Base-by-base conservation (phyloP, 1,139 yeast species). In the Taphrina wiesneri region DNA sequence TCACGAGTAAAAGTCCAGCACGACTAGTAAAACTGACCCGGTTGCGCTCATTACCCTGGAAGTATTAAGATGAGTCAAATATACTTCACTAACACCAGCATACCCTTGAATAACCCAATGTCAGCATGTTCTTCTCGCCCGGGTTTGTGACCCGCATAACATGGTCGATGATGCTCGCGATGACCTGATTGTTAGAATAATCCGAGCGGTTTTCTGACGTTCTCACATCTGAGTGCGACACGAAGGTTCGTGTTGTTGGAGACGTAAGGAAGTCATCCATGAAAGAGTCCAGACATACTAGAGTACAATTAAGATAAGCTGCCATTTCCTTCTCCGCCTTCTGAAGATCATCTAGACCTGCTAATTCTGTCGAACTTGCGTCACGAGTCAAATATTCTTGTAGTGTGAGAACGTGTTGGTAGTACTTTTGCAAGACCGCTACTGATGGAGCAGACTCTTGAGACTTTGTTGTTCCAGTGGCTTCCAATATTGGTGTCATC, bases 21-120 rank as follows among this genome's bases (percentile, higher is more conserved):
- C 23, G 32, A 19, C 67, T 61, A 1, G 49, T 23, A 34, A 39
- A 41, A 32, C 57, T 23, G n/a, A 43, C 64, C n/a, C 17, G 34
- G n/a, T 54, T 56, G 21, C 65, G 53, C 28, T 62, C 66, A 23
- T 45, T 57, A 7, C 66, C 66, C 66, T 62, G 26, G 17, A 34
- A 13, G 11, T n/a, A 46, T 11, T 34, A n/a, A 25, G 15, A 47
- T 23, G 25, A 34, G 5, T 34, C 41, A 9, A 34, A 21, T 17
- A 23, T 11, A 59, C 5, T 17, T 19, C n/a, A 23, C 21, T 13
- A 25, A 21, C 59, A 23, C 21, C 21, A 25, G n/a, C 59, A n/a
- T 26, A 65, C 67, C 25, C 66, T 47, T 19, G 36, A 34, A 47
- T 65, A 65, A 15, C 67, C 67, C 13, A 59, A 52, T 9, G 67